These are phyloP conservation scores for Vitis amurensis DNA, from an alignment of 164 flowering plant genomes.

Conservation along the genomic window DNA sequence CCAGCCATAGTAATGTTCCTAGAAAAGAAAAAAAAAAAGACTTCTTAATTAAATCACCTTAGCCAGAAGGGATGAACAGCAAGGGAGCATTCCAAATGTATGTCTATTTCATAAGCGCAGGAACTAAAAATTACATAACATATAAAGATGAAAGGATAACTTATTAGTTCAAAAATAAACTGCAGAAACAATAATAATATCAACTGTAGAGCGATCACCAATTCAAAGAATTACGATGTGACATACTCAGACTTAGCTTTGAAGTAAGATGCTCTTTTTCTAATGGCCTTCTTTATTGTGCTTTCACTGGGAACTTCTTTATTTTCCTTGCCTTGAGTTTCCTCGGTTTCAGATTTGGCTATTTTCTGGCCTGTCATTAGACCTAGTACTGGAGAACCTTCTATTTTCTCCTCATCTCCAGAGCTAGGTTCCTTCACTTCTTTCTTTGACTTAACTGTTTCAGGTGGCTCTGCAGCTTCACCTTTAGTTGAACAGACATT, in stretches of 20 bases:
- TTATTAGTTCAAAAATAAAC: neutral
- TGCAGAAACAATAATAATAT: neutral
- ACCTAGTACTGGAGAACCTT: constrained; percentile 67
- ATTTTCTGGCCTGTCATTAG: constrained; percentile 36
- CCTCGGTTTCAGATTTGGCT: constrained; percentile 29
- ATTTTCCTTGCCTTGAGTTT: constrained; percentile 18
- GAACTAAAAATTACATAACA: neutral
- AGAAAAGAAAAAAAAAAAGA: constrained; percentile 5
- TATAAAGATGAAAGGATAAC: neutral
- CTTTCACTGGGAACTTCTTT: constrained; percentile 40
- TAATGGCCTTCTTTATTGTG: constrained; percentile 57
- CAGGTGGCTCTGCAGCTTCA: constrained; percentile 24
- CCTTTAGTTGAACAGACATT: constrained; percentile 8
- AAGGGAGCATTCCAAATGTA: no score
- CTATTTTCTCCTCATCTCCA: constrained; percentile 43
- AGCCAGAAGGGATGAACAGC: no score
- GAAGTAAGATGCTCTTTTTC: constrained; percentile 61
- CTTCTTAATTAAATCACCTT: no score
- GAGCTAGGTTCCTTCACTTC: constrained; percentile 31
- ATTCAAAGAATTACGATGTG: constrained; percentile 5
- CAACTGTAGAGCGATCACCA: neutral
- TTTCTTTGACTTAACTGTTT: constrained; percentile 26
- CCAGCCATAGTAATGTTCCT: constrained; percentile 67
- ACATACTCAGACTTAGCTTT: constrained; percentile 73
- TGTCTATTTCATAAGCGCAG: neutral